These are phyloP conservation scores for Rosa hybrid DNA, from an alignment of 331 rosid genomes.

Conservation along the genomic window DNA sequence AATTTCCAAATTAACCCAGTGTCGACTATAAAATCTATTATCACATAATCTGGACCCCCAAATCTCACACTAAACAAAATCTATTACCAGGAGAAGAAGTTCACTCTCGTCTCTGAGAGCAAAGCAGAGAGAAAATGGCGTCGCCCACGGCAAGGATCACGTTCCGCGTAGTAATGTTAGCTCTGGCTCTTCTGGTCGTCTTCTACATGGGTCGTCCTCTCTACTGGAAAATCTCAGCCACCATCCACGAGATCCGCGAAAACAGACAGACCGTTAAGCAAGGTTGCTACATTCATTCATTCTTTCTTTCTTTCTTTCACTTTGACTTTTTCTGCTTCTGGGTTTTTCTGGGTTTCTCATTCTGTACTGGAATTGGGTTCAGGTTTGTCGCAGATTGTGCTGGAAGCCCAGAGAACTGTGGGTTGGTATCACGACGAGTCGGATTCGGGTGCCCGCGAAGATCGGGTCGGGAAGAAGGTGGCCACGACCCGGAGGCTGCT, in stretches of 20 bases:
- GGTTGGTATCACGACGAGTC: constrained; percentile 87
- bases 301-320: not conserved
- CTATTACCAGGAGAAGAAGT: too few species aligned
- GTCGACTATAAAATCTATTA: too few species aligned
- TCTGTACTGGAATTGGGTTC: constrained; percentile 9
- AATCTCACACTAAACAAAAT: too few species aligned
- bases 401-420: constrained; percentile 87
- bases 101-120: not conserved
- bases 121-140: constrained; percentile 45
- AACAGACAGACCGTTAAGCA: constrained; percentile 83
- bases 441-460: constrained; percentile 45
- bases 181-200: constrained; percentile 44
- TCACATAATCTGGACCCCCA: too few species aligned
- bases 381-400: constrained; percentile 90
- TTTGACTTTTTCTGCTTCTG: not conserved
- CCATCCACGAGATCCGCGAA: constrained; percentile 76
- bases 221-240: constrained; percentile 92
- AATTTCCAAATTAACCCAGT: not conserved
- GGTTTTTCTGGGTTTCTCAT: constrained; percentile 4
- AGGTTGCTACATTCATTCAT: constrained; percentile 35
- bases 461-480: constrained; percentile 28
- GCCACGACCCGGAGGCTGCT: constrained; percentile 41
- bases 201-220: constrained; percentile 91
- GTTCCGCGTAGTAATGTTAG: constrained; percentile 52
- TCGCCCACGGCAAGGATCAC: constrained; percentile 51